phyloP scores from a whole-genome alignment of 768 basidiomycete species.

The Trametes coccinea region DNA sequence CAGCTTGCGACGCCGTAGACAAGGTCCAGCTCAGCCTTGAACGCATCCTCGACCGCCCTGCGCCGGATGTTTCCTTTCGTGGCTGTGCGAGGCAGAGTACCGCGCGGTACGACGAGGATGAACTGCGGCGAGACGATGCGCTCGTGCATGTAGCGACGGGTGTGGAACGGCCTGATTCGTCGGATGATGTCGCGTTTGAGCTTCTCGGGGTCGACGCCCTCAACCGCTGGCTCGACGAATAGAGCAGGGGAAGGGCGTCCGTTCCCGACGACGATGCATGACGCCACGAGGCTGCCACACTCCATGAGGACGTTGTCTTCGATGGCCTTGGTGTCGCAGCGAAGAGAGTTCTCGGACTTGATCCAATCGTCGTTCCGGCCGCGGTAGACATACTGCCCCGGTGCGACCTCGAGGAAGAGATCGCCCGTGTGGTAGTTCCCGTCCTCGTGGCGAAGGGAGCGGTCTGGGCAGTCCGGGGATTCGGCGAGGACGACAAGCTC shows the following conservation, averaged over 20 bases:
- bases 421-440: slow-evolving; percentile 82
- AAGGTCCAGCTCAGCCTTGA: slow-evolving; percentile 55
- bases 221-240: slow-evolving; percentile 62
- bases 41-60: slow-evolving; percentile 70
- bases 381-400: slow-evolving; percentile 62
- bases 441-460: slow-evolving; percentile 56
- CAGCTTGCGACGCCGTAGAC: slow-evolving; percentile 44
- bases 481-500: slow-evolving; percentile 69
- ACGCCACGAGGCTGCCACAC: slow-evolving; percentile 64
- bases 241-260: slow-evolving; percentile 76
- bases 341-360: slow-evolving; percentile 75
- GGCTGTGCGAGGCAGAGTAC: slow-evolving; percentile 71
- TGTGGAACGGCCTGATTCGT: slow-evolving; percentile 73
- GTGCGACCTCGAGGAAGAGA: slow-evolving; percentile 63
- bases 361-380: slow-evolving; percentile 87
- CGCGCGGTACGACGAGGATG: slow-evolving; percentile 64
- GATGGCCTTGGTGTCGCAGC: slow-evolving; percentile 81
- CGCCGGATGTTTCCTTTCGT: slow-evolving; percentile 84
- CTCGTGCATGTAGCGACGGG: slow-evolving; percentile 76
- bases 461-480: slow-evolving; percentile 70
- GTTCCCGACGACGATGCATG: slow-evolving; percentile 75
- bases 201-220: slow-evolving; percentile 54
- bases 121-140: slow-evolving; percentile 66
- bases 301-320: slow-evolving; percentile 71
- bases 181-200: slow-evolving; percentile 75